Evolutionary conservation across 352 stramenopile genomes (phyloP).

Genomic region (Phytophthora agathidicida): DNA sequence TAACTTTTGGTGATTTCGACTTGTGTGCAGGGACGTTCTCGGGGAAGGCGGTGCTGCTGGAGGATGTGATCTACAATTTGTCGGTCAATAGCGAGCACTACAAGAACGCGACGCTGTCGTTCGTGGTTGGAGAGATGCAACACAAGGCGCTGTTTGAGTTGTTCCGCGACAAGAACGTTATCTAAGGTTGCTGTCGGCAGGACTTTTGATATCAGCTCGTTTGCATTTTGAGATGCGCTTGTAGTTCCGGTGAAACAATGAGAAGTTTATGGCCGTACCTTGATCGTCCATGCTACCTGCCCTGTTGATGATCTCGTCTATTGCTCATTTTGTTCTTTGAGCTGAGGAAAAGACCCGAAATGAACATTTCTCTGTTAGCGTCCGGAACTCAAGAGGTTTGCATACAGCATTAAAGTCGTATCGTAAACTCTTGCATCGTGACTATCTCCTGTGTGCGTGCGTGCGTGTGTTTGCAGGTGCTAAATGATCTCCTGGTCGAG

Average conservation of each 20-base stretch:
- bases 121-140: conserved; percentile 81
- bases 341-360: background rate
- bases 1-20: background rate
- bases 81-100: conserved; percentile 69
- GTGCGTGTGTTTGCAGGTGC: conserved; percentile 32
- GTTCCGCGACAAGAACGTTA: conserved; percentile 60
- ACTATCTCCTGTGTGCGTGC: too few relatives aligned
- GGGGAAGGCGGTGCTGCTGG: conserved; percentile 83
- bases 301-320: background rate
- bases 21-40: conserved; percentile 57
- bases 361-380: conserved; percentile 16
- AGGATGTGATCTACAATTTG: conserved; percentile 88
- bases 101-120: conserved; percentile 74
- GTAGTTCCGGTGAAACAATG: background rate
- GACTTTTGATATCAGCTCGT: too few relatives aligned
- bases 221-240: too few relatives aligned
- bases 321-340: conserved; percentile 17
- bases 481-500: conserved; percentile 48
- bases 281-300: background rate
- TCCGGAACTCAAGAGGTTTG: conserved; percentile 30
- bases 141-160: conserved; percentile 76
- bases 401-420: background rate
- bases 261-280: background rate
- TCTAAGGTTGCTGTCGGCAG: too few relatives aligned
- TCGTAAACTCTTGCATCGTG: too few relatives aligned